A percentile compares a stretch with the other conserved stretches of the same genome.
phyloP scores from a whole-genome alignment of 176 grass and related monocot species.

The Avena eriantha region DNA sequence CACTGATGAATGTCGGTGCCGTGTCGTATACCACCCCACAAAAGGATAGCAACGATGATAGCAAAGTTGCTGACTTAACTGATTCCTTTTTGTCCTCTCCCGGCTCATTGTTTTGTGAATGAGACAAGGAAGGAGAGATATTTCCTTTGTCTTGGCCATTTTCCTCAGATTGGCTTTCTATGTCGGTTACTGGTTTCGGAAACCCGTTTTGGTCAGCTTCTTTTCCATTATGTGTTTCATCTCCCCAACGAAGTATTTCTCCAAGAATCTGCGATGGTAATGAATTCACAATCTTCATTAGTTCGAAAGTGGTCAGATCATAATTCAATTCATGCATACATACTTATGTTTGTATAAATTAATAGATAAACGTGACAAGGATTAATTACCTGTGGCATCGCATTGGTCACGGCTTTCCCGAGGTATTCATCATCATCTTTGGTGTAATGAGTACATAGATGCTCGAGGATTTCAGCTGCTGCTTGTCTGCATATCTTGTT shows the following conservation, averaged over 20 bases:
- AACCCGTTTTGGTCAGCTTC: neutral
- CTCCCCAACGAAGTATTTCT: neutral
- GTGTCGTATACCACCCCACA: neutral
- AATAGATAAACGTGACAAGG: fast-evolving
- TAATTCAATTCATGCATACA: no score
- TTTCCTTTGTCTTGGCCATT: neutral
- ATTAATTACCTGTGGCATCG: neutral
- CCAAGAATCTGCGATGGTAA: neutral
- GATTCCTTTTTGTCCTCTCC: neutral
- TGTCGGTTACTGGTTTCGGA: neutral
- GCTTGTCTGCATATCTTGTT: neutral
- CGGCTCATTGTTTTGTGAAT: neutral
- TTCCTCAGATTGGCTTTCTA: neutral
- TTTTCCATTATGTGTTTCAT: neutral
- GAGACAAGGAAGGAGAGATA: neutral
- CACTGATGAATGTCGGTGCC: no score
- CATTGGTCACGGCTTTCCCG: neutral
- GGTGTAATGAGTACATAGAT: neutral
- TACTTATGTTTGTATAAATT: no score
- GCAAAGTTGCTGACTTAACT: neutral
- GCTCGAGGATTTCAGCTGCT: neutral
- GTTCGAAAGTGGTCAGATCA: neutral
- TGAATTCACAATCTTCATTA: neutral
- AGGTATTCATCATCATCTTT: neutral
- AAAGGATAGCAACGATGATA: neutral